Percentiles rank a stretch among this genome's conserved stretches.
Conservation (phyloP, 2,329 filamentous ascomycete species). For the Paecilomyces sp. region DNA sequence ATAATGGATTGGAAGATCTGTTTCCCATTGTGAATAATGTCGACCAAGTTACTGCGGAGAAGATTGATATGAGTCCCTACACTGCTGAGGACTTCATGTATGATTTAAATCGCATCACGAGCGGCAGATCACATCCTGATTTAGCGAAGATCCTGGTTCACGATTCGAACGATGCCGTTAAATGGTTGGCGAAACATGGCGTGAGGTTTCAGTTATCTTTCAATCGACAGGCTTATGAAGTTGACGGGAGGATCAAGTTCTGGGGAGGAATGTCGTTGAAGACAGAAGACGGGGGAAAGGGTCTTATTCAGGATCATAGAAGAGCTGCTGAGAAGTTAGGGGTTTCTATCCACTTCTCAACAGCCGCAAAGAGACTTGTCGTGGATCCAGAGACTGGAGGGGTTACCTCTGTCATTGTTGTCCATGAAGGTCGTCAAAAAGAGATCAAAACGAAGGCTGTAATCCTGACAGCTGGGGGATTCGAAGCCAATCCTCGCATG, state of each 20-base stretch:
- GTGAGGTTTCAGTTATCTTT: slow-evolving; percentile 55
- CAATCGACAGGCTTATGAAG: slow-evolving; percentile 58
- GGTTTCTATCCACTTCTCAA: slow-evolving; percentile 26
- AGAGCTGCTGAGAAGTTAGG: slow-evolving; percentile 41
- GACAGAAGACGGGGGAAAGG: slow-evolving; percentile 54
- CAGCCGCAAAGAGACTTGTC: slow-evolving; percentile 2
- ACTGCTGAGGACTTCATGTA: slow-evolving; percentile 45
- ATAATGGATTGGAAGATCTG: slow-evolving; percentile 50
- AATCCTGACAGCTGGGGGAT: slow-evolving; percentile 49
- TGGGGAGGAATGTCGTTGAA: slow-evolving; percentile 60
- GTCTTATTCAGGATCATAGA: slow-evolving; percentile 39
- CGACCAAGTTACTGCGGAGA: slow-evolving; percentile 34
- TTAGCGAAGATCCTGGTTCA: slow-evolving; percentile 45
- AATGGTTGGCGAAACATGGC: slow-evolving; percentile 51
- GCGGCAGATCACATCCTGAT: slow-evolving; percentile 44
- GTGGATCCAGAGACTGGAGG: slow-evolving; percentile 4
- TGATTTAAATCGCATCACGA: slow-evolving; percentile 53
- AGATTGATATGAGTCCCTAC: slow-evolving; percentile 55
- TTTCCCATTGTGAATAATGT: slow-evolving; percentile 58
- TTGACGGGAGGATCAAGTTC: slow-evolving; percentile 56
- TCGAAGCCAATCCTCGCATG: slow-evolving; percentile 55
- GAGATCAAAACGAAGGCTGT: slow-evolving; percentile 6
- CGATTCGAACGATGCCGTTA: slow-evolving; percentile 28
- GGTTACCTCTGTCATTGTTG: slow-evolving; percentile 4
- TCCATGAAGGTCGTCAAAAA: slow-evolving; percentile 3